These are phyloP conservation scores for Oxyria digyna DNA, from an alignment of 148 eudicot genomes.

Conservation along the genomic window DNA sequence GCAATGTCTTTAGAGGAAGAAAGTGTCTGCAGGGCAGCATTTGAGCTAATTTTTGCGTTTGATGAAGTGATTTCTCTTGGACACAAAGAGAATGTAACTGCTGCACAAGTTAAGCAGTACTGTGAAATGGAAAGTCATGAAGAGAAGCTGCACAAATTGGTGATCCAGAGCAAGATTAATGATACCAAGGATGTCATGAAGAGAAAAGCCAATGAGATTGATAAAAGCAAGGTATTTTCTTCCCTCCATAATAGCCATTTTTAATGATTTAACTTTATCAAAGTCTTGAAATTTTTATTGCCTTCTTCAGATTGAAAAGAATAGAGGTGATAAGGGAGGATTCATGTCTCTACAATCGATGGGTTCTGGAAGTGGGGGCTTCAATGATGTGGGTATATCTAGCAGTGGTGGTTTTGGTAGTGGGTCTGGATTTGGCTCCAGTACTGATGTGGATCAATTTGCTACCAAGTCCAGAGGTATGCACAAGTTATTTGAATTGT, in stretches of 20 bases:
- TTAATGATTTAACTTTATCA: too few relatives aligned
- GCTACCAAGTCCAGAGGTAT: conserved; percentile 78
- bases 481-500: too few relatives aligned
- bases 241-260: too few relatives aligned
- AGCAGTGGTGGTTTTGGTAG: conserved; percentile 69
- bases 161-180: conserved; percentile 78
- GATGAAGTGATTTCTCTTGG: conserved; percentile 92
- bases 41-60: conserved; percentile 90
- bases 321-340: conserved; percentile 62
- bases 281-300: too few relatives aligned
- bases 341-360: conserved; percentile 57
- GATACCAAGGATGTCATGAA: conserved; percentile 97
- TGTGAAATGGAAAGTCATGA: conserved; percentile 99
- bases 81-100: conserved; percentile 92
- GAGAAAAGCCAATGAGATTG: conserved; percentile 92
- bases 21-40: conserved; percentile 74
- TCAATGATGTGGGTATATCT: conserved; percentile 53
- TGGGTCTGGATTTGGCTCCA: conserved; percentile 66
- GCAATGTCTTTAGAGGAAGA: conserved; percentile 80
- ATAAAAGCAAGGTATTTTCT: conserved; percentile 69
- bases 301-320: conserved; percentile 56
- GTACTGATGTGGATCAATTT: conserved; percentile 55
- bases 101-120: conserved; percentile 91
- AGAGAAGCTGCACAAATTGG: conserved; percentile 92
- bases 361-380: conserved; percentile 61